Base-by-base conservation (phyloP, 805 yeast species). In the Candida andamanensis region DNA sequence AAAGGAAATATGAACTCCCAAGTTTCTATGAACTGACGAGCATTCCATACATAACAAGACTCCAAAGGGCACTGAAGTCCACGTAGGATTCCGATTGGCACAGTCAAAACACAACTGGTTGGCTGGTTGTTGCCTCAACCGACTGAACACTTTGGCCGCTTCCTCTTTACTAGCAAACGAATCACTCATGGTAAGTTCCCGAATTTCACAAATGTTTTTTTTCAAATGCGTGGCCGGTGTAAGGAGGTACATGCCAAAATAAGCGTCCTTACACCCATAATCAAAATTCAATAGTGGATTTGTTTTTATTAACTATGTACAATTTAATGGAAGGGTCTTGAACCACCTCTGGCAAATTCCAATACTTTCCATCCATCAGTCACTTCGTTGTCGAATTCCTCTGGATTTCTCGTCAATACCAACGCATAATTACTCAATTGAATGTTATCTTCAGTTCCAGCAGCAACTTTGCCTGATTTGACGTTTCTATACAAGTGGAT, bases 61-160 rank as follows among this genome's bases (percentile, higher is more conserved):
- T 35, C 97, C 98, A 59, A 85, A 90, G 10, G 97, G 95, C 34
- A 90, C 87, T 10, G 97, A 90, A 3, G 98, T 85, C 98, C 98
- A 92, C 0, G 97, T 86, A 22, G 98, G 97, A 56, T 89, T 89
- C 54, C 84, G 86, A 47, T 89, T 84, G 32, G 82, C 74, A 60
- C 98, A 92, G 56, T 92, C 98, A 61, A 92, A 90, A 62, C 98
- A 92, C 23, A 70, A 76, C 50, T 80, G 80, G 67, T 89, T 89
- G 28, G 86, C 83, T 16, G 78, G 78, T 41, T 72, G 67, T 57
- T 80, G 64, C 47, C 75, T 73, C 45, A 85, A 64, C 54, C 73
- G 69, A 31, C 67, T 64, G 50, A 85, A 85, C 42, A 85, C 74
- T 30, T 69, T 69, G 28, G 71, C 70, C 32, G 80, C 80, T 47